Evolutionary conservation across 805 yeast species (phyloP).

Genomic region (Lachancea sp.): DNA sequence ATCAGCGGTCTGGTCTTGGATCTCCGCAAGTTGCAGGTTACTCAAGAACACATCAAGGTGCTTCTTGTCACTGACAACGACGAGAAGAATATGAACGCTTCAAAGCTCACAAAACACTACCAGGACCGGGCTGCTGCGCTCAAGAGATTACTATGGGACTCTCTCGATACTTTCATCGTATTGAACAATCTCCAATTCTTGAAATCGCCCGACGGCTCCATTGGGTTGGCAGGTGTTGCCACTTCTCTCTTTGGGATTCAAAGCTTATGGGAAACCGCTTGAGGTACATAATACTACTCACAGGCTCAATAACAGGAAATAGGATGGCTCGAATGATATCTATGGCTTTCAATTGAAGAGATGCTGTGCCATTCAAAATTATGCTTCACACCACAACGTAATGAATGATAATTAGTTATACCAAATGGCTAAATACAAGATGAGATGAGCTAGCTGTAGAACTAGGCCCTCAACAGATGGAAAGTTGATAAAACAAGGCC

Average conservation of each 20-base stretch:
- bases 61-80: constrained; percentile 33
- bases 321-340: not conserved
- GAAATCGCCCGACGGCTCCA: constrained; percentile 65
- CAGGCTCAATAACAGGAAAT: not conserved
- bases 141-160: constrained; percentile 69
- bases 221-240: constrained; percentile 78
- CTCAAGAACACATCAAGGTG: constrained; percentile 29
- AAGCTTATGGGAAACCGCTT: constrained; percentile 53
- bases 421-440: too few species aligned
- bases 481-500: too few species aligned
- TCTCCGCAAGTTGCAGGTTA: constrained; percentile 45
- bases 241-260: constrained; percentile 74
- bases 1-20: constrained; percentile 56
- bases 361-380: too few species aligned
- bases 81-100: constrained; percentile 31
- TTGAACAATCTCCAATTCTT: constrained; percentile 57
- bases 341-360: too few species aligned
- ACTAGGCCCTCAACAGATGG: too few species aligned
- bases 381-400: too few species aligned
- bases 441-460: too few species aligned
- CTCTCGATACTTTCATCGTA: constrained; percentile 70
- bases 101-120: constrained; percentile 34
- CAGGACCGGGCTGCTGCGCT: constrained; percentile 44
- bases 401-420: too few species aligned
- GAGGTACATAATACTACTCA: not conserved